Base-by-base conservation (phyloP, 176 grass and related monocot genomes). In the Bromus sterilis region DNA sequence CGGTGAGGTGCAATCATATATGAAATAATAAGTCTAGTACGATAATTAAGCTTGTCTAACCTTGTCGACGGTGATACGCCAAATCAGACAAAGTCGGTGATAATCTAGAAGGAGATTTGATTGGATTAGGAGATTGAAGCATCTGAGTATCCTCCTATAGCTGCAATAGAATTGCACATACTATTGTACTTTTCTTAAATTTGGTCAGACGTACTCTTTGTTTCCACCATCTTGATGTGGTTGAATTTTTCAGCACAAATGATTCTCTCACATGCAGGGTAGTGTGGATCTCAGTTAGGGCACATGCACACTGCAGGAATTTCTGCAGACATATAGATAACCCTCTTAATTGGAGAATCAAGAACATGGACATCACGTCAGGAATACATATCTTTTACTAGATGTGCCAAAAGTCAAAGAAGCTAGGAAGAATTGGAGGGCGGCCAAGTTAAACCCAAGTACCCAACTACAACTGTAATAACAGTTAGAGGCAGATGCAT, bases 351-450 rank as follows among this genome's bases (percentile, higher is more conserved):
- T n/a, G n/a, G 56, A 41, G 55, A 58, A 66, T 57, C 77, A 56
- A 31, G 77, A 86, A 80, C 84, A 86, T 75, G 84, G 77, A 57
- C 4, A 66, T 56, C 76, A 57, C 71, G 60, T 67, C 78, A 68
- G 78, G 51, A 46, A 30, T 11, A 0, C 11, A 67, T 86, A 81
- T 85, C 72, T 57, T 55, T 23, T 81, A 81, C 63, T 34, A 15
- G 78, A 15, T 11, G 28, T 36, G 39, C 53, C 69, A 59, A 86
- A 86, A 86, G 85, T 86, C 85, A 86, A 81, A 86, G n/a, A n/a
- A n/a, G n/a, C n/a, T 26, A 35, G 57, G 34, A 35, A 80, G 56
- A 34, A 10, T 21, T 40, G 9, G n/a, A 44, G 9, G 66, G 39
- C 48, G 18, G 69, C 20, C 44, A 26, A 43, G 65, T 36, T 44